A percentile compares a stretch with the other conserved stretches of the same genome.
Evolutionary conservation across 2,329 filamentous ascomycete species (phyloP).

Genomic region (Pseudogymnoascus sp.): DNA sequence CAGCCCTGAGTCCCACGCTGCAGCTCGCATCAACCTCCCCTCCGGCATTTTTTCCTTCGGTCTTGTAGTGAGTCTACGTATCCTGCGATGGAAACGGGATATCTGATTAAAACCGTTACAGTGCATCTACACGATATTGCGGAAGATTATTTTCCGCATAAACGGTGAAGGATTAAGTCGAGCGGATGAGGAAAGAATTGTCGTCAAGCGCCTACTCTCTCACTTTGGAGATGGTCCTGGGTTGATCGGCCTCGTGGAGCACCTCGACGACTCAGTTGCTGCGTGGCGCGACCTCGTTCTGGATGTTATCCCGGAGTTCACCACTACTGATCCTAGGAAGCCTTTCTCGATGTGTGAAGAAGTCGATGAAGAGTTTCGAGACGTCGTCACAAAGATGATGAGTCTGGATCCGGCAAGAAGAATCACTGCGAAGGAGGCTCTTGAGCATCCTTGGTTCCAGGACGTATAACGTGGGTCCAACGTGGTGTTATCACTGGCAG

Average conservation of each 20-base stretch:
- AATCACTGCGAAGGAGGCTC: conserved; percentile 34
- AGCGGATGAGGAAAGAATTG: conserved; percentile 27
- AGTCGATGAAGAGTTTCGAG: conserved; percentile 34
- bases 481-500: neutral
- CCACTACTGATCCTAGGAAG: conserved; percentile 32
- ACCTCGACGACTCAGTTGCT: conserved; percentile 29
- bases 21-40: conserved; percentile 31
- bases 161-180: conserved; percentile 13
- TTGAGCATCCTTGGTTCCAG: conserved; percentile 26
- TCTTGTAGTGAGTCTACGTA: conserved; percentile 31
- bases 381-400: conserved; percentile 34
- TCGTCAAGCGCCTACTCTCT: conserved; percentile 40
- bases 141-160: conserved; percentile 34
- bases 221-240: conserved; percentile 39
- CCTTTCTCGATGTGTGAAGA: conserved; percentile 36
- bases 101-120: conserved; percentile 16
- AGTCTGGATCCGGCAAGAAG: conserved; percentile 34
- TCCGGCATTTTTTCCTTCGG: conserved; percentile 40
- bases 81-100: neutral
- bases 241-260: conserved; percentile 34
- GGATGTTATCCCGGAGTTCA: neutral
- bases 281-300: neutral
- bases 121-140: conserved; percentile 40
- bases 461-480: conserved; percentile 22
- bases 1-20: conserved; percentile 39